Evolutionary conservation across 2,329 filamentous ascomycete species (phyloP).

Genomic region (Diplodia seriata): DNA sequence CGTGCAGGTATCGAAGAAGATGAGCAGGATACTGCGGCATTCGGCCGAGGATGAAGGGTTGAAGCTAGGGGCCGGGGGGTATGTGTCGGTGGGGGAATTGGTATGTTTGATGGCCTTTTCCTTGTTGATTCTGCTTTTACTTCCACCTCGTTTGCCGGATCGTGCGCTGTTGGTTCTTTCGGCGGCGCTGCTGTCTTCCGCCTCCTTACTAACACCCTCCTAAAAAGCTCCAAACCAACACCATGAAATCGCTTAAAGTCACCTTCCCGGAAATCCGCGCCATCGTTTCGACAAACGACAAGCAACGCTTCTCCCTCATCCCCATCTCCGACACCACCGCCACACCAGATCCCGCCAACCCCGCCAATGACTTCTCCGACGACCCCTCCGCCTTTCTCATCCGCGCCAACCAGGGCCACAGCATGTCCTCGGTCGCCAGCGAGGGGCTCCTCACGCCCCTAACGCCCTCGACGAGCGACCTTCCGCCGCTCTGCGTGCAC

Average conservation of each 20-base stretch:
- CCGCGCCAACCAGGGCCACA: conserved; percentile 95
- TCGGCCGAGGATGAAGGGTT: conserved; percentile 67
- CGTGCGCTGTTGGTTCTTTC: too few relatives aligned
- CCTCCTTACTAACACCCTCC: too few relatives aligned
- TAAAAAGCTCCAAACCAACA: conserved; percentile 58
- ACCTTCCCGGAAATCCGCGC: conserved; percentile 75
- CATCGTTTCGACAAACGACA: conserved; percentile 80
- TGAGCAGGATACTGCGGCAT: conserved; percentile 66
- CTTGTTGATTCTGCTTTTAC: too few relatives aligned
- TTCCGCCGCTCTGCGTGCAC: conserved; percentile 77
- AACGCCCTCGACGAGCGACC: conserved; percentile 53
- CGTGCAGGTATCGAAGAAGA: conserved; percentile 56
- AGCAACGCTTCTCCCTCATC: conserved; percentile 87
- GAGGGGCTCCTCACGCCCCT: conserved; percentile 74
- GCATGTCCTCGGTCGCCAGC: conserved; percentile 72
- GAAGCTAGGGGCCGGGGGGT: conserved; percentile 64
- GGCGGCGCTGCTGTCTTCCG: too few relatives aligned
- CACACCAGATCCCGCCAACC: too few relatives aligned
- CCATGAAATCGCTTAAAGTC: conserved; percentile 72
- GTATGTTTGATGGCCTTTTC: too few relatives aligned
- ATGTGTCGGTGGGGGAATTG: conserved; percentile 57
- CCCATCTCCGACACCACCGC: conserved; percentile 47
- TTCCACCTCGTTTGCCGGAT: too few relatives aligned
- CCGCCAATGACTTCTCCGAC: conserved; percentile 35
- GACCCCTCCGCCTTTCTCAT: conserved; percentile 78